Evolutionary conservation across 2,329 filamentous ascomycete genomes (phyloP).

Genomic region (Xylogone sp.): DNA sequence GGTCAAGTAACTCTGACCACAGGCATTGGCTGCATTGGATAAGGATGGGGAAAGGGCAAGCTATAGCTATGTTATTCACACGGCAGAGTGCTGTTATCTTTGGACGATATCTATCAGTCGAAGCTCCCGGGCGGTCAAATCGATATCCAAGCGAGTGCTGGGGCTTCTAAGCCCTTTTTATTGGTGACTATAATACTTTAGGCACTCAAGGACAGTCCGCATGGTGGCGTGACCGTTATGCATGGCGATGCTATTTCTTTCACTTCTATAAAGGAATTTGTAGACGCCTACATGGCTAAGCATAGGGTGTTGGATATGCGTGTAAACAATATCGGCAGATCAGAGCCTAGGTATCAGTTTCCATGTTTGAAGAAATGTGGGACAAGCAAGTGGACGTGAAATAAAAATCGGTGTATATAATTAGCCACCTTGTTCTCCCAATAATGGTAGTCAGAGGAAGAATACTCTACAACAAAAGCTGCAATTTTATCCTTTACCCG

Average conservation of each 20-base stretch:
- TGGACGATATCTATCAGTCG: slow-evolving; percentile 44
- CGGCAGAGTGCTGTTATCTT: slow-evolving; percentile 45
- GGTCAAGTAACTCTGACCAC: slow-evolving; percentile 42
- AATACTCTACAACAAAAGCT: slow-evolving; percentile 49
- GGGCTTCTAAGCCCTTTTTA: too few relatives aligned
- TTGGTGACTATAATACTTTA: too few relatives aligned
- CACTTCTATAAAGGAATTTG: slow-evolving; percentile 45
- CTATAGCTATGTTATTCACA: slow-evolving; percentile 43
- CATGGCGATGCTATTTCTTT: slow-evolving; percentile 49
- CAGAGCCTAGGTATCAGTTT: slow-evolving; percentile 46
- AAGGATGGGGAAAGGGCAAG: slow-evolving; percentile 48
- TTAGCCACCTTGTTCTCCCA: slow-evolving; percentile 47
- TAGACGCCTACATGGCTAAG: slow-evolving; percentile 46
- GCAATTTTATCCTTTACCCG: slow-evolving; percentile 48
- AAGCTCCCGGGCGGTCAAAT: slow-evolving; percentile 35
- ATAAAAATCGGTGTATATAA: slow-evolving; percentile 51
- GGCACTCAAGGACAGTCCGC: slow-evolving; percentile 31
- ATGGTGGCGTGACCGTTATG: slow-evolving; percentile 39
- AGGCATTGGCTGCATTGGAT: slow-evolving; percentile 38
- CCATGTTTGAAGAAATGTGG: slow-evolving; percentile 46
- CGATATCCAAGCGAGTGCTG: too few relatives aligned
- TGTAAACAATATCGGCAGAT: slow-evolving; percentile 57
- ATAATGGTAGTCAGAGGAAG: slow-evolving; percentile 53
- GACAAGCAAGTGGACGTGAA: slow-evolving; percentile 51
- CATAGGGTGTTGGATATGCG: slow-evolving; percentile 57